Evolutionary conservation across 2,329 filamentous ascomycete genomes (phyloP).

Genomic region (Clonostachys sp.): DNA sequence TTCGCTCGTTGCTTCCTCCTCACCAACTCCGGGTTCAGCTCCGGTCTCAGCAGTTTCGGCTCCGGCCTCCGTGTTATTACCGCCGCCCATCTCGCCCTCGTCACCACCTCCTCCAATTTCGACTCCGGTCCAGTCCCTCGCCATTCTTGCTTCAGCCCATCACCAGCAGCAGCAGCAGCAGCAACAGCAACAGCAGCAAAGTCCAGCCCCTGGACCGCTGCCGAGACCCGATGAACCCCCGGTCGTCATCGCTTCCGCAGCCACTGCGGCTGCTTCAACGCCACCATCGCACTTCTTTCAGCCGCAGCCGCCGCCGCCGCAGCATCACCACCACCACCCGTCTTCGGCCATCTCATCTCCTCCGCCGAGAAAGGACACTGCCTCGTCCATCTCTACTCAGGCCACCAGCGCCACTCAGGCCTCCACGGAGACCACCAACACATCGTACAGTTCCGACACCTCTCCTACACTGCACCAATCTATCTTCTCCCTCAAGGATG

Average conservation of each 20-base stretch:
- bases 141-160: conserved; percentile 2
- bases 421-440: conserved; percentile 42
- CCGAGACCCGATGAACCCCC: conserved; percentile 2
- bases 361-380: conserved; percentile 38
- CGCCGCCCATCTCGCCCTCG: conserved; percentile 11
- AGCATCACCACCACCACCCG: background rate
- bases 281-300: conserved; percentile 1
- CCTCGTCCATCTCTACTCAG: conserved; percentile 47
- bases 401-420: conserved; percentile 36
- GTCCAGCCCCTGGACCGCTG: background rate
- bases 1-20: conserved; percentile 13
- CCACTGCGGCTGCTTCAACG: background rate
- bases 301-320: background rate
- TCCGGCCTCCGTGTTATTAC: conserved; percentile 2
- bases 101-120: conserved; percentile 13
- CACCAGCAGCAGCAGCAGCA: conserved; percentile 4
- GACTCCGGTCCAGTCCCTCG: conserved; percentile 3
- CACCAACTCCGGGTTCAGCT: conserved; percentile 5
- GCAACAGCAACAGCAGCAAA: conserved; percentile 1
- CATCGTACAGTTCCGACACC: conserved; percentile 47
- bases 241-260: background rate
- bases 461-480: conserved; percentile 45
- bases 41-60: conserved; percentile 3
- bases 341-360: conserved; percentile 1
- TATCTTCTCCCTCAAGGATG: conserved; percentile 52